Conservation (phyloP, 2,329 filamentous ascomycete genomes). For the Venturia carpophila region DNA sequence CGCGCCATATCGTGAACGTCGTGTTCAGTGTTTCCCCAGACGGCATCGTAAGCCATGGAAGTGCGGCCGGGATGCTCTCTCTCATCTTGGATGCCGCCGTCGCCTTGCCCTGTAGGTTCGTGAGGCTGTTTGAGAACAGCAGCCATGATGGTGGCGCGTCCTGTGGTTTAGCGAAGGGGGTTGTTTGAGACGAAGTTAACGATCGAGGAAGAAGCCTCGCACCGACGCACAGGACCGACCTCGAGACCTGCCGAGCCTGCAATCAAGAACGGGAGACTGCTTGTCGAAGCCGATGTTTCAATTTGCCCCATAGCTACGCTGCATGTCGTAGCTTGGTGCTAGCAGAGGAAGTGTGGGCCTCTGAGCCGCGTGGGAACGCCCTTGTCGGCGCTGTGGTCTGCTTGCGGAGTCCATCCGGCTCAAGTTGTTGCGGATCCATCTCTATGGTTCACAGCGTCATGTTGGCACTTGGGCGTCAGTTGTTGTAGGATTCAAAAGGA, state of each 20-base stretch:
- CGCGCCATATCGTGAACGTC: conserved; percentile 17
- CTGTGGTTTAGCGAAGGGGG: not conserved
- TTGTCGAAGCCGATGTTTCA: not conserved
- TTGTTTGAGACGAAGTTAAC: not conserved
- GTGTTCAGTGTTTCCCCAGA: conserved; percentile 18
- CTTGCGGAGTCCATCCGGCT: not conserved
- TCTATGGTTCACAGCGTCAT: not conserved
- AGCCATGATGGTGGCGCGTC: conserved; percentile 4
- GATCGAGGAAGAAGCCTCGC: not conserved
- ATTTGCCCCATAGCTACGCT: not conserved
- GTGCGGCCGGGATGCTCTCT: not conserved
- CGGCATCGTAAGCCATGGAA: conserved; percentile 1
- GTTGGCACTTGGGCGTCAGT: not conserved
- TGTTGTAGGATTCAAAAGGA: not conserved
- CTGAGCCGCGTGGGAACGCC: not conserved
- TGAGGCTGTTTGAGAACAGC: not conserved
- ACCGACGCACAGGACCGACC: not conserved
- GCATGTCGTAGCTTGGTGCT: not conserved
- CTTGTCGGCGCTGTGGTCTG: not conserved
- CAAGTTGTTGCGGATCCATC: not conserved
- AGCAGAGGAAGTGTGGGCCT: not conserved
- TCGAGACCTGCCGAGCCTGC: not conserved
- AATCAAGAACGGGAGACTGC: not conserved
- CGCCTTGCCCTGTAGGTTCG: not conserved
- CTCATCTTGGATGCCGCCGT: not conserved